These are phyloP conservation scores for Allomyces javanicus DNA, from an alignment of 192 early-diverging fungal genomes.

Conservation along the genomic window DNA sequence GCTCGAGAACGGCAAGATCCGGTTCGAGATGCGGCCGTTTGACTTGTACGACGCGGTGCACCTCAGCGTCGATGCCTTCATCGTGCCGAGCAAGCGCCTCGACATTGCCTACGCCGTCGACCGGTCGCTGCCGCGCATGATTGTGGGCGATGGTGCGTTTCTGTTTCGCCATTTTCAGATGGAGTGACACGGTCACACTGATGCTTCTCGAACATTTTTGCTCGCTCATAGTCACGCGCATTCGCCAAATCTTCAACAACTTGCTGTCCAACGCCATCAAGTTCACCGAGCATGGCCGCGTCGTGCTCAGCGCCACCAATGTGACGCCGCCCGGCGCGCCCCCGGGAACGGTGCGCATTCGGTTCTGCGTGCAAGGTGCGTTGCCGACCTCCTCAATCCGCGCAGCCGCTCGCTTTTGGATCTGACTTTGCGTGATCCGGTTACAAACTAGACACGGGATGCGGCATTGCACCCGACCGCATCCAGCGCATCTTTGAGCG, in stretches of 20 bases:
- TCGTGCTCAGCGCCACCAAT: background rate
- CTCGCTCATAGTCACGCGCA: background rate
- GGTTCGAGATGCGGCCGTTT: background rate
- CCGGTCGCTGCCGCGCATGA: background rate
- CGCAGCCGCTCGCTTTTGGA: no score
- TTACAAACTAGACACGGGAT: background rate
- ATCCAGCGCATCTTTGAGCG: background rate
- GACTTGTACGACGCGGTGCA: background rate
- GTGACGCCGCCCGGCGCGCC: background rate
- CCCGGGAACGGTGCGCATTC: background rate
- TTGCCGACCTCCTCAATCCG: no score
- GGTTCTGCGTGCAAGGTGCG: background rate
- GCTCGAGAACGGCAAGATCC: background rate
- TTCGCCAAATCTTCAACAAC: constrained; percentile 1
- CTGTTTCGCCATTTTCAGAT: no score
- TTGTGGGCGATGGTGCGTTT: background rate
- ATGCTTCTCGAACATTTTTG: no score
- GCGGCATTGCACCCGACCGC: background rate
- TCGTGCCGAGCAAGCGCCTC: background rate
- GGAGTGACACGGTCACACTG: no score
- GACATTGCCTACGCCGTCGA: background rate
- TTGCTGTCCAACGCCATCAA: constrained; percentile 1
- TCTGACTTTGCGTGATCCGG: no score
- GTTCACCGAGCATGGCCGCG: background rate
- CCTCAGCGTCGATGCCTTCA: background rate